Conservation (phyloP, 768 basidiomycete genomes). For the Crassisporium funariophilum region DNA sequence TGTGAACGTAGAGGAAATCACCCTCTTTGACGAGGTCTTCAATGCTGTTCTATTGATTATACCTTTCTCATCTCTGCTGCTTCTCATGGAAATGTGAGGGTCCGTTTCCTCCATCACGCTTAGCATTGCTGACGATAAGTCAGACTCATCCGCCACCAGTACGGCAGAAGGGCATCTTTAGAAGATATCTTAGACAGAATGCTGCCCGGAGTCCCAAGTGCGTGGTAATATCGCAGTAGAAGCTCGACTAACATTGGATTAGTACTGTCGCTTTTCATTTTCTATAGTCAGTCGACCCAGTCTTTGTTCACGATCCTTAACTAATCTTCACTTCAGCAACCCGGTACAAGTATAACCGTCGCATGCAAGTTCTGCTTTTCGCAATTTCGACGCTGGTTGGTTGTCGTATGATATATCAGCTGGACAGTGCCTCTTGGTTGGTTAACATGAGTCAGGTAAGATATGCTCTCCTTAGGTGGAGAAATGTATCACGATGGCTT, state of each 20-base stretch:
- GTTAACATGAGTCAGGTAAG: constrained; percentile 75
- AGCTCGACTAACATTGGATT: too few relatives aligned
- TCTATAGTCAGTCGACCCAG: constrained; percentile 57
- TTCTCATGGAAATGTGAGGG: constrained; percentile 86
- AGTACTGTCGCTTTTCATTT: constrained; percentile 78
- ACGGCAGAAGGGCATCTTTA: constrained; percentile 59
- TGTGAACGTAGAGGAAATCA: constrained; percentile 43
- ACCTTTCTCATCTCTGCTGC: constrained; percentile 71
- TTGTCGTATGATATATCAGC: constrained; percentile 66
- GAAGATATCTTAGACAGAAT: constrained; percentile 56
- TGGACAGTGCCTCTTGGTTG: constrained; percentile 71
- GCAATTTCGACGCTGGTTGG: constrained; percentile 58
- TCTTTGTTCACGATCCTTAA: neutral
- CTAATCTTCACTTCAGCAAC: constrained; percentile 45
- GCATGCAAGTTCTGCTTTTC: constrained; percentile 61
- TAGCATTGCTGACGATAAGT: too few relatives aligned
- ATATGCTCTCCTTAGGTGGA: neutral
- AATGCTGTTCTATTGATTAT: constrained; percentile 64
- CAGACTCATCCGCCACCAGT: constrained; percentile 81
- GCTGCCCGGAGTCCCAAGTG: constrained; percentile 72
- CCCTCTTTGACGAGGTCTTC: constrained; percentile 70
- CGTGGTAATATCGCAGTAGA: constrained; percentile 28
- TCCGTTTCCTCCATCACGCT: too few relatives aligned
- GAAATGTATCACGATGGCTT: neutral
- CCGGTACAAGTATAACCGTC: constrained; percentile 59